phyloP scores from a whole-genome alignment of 73 alveolate genomes.

The Paramecium caudatum region DNA sequence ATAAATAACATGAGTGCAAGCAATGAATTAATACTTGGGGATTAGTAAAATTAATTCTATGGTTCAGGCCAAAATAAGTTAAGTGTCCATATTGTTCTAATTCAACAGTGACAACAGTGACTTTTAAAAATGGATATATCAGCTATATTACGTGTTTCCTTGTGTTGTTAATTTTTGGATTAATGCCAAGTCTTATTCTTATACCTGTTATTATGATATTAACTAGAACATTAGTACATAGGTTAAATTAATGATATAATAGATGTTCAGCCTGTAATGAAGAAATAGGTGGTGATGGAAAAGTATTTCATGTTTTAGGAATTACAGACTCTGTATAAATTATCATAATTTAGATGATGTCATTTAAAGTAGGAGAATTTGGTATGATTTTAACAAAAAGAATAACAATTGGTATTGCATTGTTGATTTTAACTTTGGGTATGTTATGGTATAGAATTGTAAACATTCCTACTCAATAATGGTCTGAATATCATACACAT shows the following conservation, averaged over 20 bases:
- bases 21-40: slow-evolving; percentile 20
- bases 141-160: slow-evolving; percentile 56
- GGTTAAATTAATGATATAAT: not conserved
- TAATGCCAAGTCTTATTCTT: slow-evolving; percentile 6
- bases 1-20: not conserved
- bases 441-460: slow-evolving; percentile 50
- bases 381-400: slow-evolving; percentile 58
- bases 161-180: slow-evolving; percentile 35
- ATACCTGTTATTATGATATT: slow-evolving; percentile 32
- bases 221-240: slow-evolving; percentile 45
- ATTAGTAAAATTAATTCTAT: not conserved
- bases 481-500: slow-evolving; percentile 62
- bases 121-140: slow-evolving; percentile 59
- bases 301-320: slow-evolving; percentile 54
- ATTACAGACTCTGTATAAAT: slow-evolving; percentile 47
- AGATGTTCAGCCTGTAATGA: slow-evolving; percentile 70
- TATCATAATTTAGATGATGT: slow-evolving; percentile 32
- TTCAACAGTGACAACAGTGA: slow-evolving; percentile 60
- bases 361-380: slow-evolving; percentile 57
- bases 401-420: slow-evolving; percentile 15
- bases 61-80: slow-evolving; percentile 17
- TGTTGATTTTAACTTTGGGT: slow-evolving; percentile 35
- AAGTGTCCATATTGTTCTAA: slow-evolving; percentile 65
- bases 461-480: slow-evolving; percentile 6
- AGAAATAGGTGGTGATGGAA: slow-evolving; percentile 71